Conservation (phyloP, 176 grass and related monocot genomes). For the Rhynchospora pubera region DNA sequence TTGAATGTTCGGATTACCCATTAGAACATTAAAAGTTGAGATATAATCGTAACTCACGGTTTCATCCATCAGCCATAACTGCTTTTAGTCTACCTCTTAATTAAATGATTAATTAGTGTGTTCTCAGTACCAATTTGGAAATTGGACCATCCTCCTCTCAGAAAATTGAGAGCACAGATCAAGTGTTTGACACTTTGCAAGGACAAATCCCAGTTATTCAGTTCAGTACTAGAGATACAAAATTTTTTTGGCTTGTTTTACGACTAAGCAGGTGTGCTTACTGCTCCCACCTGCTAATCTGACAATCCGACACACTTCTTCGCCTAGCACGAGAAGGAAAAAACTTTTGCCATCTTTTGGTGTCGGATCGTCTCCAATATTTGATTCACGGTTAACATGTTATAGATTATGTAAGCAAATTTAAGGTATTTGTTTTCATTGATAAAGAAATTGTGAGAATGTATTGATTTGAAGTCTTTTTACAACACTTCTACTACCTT, state of each 20-base stretch:
- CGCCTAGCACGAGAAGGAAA: constrained; percentile 2
- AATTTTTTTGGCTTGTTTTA: constrained; percentile 5
- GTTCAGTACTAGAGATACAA: neutral
- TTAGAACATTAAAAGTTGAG: no score
- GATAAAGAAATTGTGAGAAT: neutral
- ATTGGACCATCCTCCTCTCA: neutral
- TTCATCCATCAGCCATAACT: no score
- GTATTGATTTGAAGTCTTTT: no score
- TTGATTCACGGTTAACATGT: neutral
- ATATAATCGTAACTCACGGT: no score
- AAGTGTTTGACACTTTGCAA: neutral
- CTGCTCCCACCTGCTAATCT: constrained; percentile 3
- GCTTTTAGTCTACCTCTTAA: no score
- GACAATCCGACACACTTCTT: constrained; percentile 17
- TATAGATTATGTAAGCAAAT: neutral
- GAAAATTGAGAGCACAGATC: neutral
- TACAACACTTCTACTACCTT: no score
- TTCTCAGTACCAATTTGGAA: neutral
- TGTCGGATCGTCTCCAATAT: neutral
- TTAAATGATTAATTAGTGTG: neutral
- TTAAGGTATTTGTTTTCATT: neutral
- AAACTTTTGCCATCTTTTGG: neutral
- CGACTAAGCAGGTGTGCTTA: neutral
- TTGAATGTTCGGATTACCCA: no score
- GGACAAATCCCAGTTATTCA: constrained; percentile 7